These are phyloP conservation scores for Xanthoparmelia taractica DNA, from an alignment of 495 filamentous ascomycete species.

Conservation along the genomic window DNA sequence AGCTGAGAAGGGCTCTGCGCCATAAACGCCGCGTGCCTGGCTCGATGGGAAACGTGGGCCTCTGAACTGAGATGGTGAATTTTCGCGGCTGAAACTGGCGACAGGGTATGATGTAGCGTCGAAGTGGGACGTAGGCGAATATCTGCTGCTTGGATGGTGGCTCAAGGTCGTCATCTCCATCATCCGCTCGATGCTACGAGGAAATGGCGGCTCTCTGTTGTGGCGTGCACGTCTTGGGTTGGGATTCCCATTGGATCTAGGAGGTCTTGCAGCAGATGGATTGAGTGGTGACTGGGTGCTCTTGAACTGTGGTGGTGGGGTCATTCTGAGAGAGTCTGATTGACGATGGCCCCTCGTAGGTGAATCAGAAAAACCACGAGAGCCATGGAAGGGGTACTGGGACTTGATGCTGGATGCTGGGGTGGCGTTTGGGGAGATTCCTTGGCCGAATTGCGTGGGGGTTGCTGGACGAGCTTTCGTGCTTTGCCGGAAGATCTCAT, in stretches of 20 bases:
- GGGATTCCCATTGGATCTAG: background rate
- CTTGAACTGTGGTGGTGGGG: background rate
- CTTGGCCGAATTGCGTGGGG: background rate
- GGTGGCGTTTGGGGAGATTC: background rate
- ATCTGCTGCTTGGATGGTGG: background rate
- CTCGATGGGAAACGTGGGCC: background rate
- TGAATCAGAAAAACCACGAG: background rate
- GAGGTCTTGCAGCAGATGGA: background rate
- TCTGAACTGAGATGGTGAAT: background rate
- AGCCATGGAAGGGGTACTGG: slow-evolving; percentile 1
- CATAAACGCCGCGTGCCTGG: background rate
- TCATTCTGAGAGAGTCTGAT: background rate
- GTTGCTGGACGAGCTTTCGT: background rate
- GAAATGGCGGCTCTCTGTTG: background rate
- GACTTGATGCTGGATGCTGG: background rate
- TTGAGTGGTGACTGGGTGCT: slow-evolving; percentile 1
- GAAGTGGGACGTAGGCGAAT: background rate
- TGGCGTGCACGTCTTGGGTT: background rate
- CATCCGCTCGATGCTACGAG: background rate
- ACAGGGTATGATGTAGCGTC: background rate
- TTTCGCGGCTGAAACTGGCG: background rate
- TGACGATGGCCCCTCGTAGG: background rate
- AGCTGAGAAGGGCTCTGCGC: slow-evolving; percentile 1
- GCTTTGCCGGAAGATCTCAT: slow-evolving; percentile 4
- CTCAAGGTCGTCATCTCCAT: background rate